phyloP scores from a whole-genome alignment of 2,329 filamentous ascomycete genomes.

The Davidsoniella australis region DNA sequence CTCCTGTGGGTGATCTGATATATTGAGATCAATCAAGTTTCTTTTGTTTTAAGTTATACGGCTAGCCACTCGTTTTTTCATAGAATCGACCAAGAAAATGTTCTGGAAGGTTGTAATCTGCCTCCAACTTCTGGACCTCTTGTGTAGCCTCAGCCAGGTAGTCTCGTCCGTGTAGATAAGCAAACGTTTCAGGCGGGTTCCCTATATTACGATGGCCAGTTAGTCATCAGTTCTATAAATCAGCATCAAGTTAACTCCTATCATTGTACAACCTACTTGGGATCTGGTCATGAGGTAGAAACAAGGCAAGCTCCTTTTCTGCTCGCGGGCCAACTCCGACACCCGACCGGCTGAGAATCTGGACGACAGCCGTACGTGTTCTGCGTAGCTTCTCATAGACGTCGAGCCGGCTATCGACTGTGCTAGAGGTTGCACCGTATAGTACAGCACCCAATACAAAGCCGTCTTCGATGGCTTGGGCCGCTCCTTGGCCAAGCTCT shows the following conservation, averaged over 20 bases:
- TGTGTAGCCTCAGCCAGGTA: neutral
- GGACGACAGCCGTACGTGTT: slow-evolving; percentile 20
- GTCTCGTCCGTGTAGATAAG: slow-evolving; percentile 1
- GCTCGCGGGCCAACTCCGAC: neutral
- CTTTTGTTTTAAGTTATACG: neutral
- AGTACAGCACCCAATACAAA: slow-evolving; percentile 19
- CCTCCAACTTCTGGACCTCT: neutral
- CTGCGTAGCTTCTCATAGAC: slow-evolving; percentile 17
- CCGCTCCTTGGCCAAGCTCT: slow-evolving; percentile 25
- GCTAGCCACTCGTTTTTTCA: neutral
- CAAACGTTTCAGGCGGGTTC: neutral
- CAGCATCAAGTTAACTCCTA: neutral
- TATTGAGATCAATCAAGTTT: neutral
- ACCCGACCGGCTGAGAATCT: slow-evolving; percentile 19
- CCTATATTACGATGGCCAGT: neutral
- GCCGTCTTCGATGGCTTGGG: slow-evolving; percentile 22
- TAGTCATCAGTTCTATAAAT: neutral
- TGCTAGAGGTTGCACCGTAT: slow-evolving; percentile 13
- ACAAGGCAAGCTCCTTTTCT: neutral
- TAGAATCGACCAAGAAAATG: neutral
- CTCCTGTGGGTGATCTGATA: neutral
- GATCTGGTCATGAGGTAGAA: neutral
- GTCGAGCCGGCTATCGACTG: slow-evolving; percentile 15
- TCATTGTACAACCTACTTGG: neutral
- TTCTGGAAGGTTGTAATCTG: neutral